phyloP scores from a whole-genome alignment of 1,284 basidiomycete genomes.

The Phellopilus nigrolimitatus region DNA sequence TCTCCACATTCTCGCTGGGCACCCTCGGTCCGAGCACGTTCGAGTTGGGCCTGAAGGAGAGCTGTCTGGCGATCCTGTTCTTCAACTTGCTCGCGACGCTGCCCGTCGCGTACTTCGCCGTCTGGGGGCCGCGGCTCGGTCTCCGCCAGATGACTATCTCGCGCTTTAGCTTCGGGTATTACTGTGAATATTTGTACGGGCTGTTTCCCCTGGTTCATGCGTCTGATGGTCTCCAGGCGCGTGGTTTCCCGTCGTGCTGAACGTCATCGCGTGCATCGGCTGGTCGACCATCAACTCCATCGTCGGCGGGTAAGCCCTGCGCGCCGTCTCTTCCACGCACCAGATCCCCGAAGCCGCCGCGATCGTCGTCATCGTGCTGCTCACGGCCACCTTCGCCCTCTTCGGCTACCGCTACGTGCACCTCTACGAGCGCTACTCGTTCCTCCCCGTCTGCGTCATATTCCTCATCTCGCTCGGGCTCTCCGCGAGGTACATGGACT shows the following conservation, averaged over 20 bases:
- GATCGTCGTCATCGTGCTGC: conserved; percentile 32
- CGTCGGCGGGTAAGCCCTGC: conserved; percentile 30
- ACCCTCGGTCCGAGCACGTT: conserved; percentile 31
- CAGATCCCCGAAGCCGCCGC: conserved; percentile 31
- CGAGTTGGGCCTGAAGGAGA: conserved; percentile 29
- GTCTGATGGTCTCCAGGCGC: conserved; percentile 17
- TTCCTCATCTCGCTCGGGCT: conserved; percentile 32
- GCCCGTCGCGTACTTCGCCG: conserved; percentile 32
- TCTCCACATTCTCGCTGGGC: conserved; percentile 32
- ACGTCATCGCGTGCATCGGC: conserved; percentile 31
- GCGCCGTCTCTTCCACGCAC: conserved; percentile 27
- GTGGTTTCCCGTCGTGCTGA: conserved; percentile 27
- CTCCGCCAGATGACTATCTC: conserved; percentile 36
- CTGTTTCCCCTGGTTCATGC: neutral
- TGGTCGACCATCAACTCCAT: conserved; percentile 36
- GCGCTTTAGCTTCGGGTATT: conserved; percentile 31
- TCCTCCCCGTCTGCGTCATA: conserved; percentile 33
- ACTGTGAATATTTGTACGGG: conserved; percentile 15
- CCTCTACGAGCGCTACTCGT: conserved; percentile 35
- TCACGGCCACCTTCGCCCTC: conserved; percentile 36
- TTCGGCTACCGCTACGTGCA: conserved; percentile 41
- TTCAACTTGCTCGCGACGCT: conserved; percentile 34
- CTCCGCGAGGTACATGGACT: conserved; percentile 26
- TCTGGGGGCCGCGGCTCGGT: conserved; percentile 33
- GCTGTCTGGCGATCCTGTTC: conserved; percentile 33